Conservation (phyloP, 169 alveolate genomes). For the Neospora caninum region DNA sequence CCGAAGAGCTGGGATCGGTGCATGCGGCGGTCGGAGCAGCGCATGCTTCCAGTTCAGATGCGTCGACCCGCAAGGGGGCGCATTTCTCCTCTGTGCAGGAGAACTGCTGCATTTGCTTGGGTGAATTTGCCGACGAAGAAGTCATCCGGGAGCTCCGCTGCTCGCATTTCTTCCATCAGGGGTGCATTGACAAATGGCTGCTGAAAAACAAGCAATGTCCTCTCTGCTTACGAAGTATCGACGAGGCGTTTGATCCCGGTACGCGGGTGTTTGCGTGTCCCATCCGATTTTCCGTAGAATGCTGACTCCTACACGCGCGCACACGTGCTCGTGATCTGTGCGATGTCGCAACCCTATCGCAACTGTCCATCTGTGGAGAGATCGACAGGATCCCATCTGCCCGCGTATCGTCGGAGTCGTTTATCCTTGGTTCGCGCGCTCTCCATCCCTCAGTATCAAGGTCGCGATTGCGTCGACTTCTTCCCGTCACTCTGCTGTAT, state of each 20-base stretch:
- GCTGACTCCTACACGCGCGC: too few species aligned
- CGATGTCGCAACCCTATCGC: too few species aligned
- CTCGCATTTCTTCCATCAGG: conserved; percentile 74
- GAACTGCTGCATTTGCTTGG: conserved; percentile 51
- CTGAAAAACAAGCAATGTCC: conserved; percentile 75
- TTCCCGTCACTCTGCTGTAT: too few species aligned
- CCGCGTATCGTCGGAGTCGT: too few species aligned
- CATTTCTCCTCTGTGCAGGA: conserved; percentile 7
- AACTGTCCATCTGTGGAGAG: too few species aligned
- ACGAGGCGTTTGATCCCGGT: background rate
- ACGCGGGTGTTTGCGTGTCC: too few species aligned
- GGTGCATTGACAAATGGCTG: conserved; percentile 79
- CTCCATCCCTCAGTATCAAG: too few species aligned
- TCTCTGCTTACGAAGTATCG: conserved; percentile 64
- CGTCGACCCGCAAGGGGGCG: background rate
- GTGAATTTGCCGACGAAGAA: conserved; percentile 48
- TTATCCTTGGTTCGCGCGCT: too few species aligned
- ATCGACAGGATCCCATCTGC: too few species aligned
- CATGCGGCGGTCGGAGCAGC: background rate
- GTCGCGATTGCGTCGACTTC: too few species aligned
- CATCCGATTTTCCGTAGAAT: too few species aligned
- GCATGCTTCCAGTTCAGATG: background rate
- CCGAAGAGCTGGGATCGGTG: background rate
- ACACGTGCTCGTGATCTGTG: too few species aligned
- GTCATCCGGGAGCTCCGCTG: conserved; percentile 76